Conservation (phyloP, 2,329 filamentous ascomycete species). For the Westerdykella aurantiaca region DNA sequence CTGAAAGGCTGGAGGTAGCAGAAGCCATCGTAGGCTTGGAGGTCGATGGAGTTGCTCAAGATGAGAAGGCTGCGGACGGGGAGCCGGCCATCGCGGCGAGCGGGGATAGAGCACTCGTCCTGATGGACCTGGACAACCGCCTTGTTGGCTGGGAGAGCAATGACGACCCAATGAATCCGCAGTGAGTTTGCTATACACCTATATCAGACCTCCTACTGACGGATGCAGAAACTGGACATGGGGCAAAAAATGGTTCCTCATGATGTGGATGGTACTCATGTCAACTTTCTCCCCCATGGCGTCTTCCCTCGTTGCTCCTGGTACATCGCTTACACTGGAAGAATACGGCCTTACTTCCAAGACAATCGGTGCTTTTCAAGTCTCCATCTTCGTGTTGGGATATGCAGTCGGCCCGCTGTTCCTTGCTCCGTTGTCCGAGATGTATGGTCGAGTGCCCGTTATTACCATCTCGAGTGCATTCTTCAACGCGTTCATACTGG, state of each 20-base stretch:
- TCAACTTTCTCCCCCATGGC: constrained; percentile 27
- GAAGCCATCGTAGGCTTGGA: constrained; percentile 3
- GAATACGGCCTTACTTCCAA: constrained; percentile 16
- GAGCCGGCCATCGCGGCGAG: constrained; percentile 1
- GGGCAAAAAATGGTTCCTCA: constrained; percentile 36
- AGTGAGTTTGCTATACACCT: background rate
- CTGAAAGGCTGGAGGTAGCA: constrained; percentile 2
- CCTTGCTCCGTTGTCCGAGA: constrained; percentile 23
- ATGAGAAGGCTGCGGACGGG: constrained; percentile 1
- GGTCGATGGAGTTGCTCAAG: background rate
- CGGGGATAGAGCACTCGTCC: constrained; percentile 6
- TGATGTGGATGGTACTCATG: constrained; percentile 32
- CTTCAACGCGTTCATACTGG: constrained; percentile 11
- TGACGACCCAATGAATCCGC: constrained; percentile 11
- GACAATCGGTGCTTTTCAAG: constrained; percentile 14
- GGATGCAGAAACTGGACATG: constrained; percentile 36
- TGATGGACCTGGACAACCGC: constrained; percentile 11
- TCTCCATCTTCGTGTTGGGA: constrained; percentile 29
- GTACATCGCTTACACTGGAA: constrained; percentile 11
- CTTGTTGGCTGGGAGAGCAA: constrained; percentile 14
- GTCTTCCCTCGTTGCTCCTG: constrained; percentile 26
- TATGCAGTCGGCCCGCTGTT: constrained; percentile 28
- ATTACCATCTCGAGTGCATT: constrained; percentile 18
- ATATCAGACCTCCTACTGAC: background rate
- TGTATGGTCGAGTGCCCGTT: constrained; percentile 19